Conservation (phyloP, 148 eudicot genomes). For the Pharnaceum exiguum region DNA sequence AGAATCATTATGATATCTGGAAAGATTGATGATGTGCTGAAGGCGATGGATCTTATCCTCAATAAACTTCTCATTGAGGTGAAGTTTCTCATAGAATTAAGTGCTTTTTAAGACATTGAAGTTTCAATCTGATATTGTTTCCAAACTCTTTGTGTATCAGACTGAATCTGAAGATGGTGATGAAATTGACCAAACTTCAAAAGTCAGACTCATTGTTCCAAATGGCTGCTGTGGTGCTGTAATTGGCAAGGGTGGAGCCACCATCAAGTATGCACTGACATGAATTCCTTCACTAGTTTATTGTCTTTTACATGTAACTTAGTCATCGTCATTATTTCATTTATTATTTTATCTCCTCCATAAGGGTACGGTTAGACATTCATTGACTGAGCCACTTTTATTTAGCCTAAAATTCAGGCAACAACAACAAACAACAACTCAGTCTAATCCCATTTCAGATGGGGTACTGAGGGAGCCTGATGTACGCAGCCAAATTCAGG, state of each 20-base stretch:
- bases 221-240: constrained; percentile 96
- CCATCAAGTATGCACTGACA: constrained; percentile 58
- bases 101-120: not conserved
- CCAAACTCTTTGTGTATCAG: constrained; percentile 29
- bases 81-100: not conserved
- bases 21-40: constrained; percentile 58
- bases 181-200: constrained; percentile 56
- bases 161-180: constrained; percentile 68
- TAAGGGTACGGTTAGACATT: too few relatives aligned
- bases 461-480: too few relatives aligned
- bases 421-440: too few relatives aligned
- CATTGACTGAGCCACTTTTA: too few relatives aligned
- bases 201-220: constrained; percentile 78
- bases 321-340: too few relatives aligned
- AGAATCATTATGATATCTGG: constrained; percentile 93
- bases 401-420: too few relatives aligned
- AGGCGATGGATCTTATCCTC: constrained; percentile 83
- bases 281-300: constrained; percentile 7
- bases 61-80: constrained; percentile 80
- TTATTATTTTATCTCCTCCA: too few relatives aligned
- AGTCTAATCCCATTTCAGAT: too few relatives aligned
- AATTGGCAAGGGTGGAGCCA: constrained; percentile 93
- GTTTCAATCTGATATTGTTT: constrained; percentile 3
- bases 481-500: too few relatives aligned
- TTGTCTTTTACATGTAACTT: too few relatives aligned